Base-by-base conservation (phyloP, 169 alveolate genomes). In the Amoebophrya sp. region DNA sequence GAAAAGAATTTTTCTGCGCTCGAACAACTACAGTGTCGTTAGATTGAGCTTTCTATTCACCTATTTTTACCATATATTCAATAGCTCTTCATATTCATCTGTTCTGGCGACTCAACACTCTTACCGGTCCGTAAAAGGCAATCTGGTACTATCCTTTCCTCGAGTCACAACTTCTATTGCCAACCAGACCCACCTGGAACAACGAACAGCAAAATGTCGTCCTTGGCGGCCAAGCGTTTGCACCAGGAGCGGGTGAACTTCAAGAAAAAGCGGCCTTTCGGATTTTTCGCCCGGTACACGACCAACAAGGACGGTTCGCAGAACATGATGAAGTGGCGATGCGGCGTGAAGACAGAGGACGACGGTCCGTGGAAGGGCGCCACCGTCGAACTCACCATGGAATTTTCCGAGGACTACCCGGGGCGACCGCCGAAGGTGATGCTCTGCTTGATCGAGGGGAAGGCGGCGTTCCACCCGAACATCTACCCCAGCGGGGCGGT, bases 341-440 rank as follows among this genome's bases (percentile, higher is more conserved):
- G 83, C 83, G 83, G 83, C 35, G 83, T 66, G 10, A 66, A 66
- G 18, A 66, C 35, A 25, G 83, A 66, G 29, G 83, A 66, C 96
- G 97, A 97, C 91, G 94, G 98, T 90, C 95, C 97, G 35, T 99
- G 99, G 99, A 99, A 97, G 94, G 99, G 98, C 12, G 99, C 99
- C 12, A 98, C 97, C 90, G 98, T 97, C 94, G 97, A 97, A 77
- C 94, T 99, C 38, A 95, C 95, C 39, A 98, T 99, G 99, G 99
- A 97, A 92, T 99, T 98, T 94, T 93, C 99, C 23, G 99, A 98
- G 90, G 99, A 98, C 77, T 99, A 98, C 95, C 99, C 99, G 35
- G 97, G 99, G 95, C 98, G 98, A 83, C 99, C 99, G 38, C 99
- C 99, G 25, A 98, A 98, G 96, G 83, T 66, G 0, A 25, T 66